Percentiles rank a stretch among this genome's conserved stretches.
These are phyloP conservation scores for Clathrus columnatus DNA, from an alignment of 768 basidiomycete genomes.

Conservation along the genomic window DNA sequence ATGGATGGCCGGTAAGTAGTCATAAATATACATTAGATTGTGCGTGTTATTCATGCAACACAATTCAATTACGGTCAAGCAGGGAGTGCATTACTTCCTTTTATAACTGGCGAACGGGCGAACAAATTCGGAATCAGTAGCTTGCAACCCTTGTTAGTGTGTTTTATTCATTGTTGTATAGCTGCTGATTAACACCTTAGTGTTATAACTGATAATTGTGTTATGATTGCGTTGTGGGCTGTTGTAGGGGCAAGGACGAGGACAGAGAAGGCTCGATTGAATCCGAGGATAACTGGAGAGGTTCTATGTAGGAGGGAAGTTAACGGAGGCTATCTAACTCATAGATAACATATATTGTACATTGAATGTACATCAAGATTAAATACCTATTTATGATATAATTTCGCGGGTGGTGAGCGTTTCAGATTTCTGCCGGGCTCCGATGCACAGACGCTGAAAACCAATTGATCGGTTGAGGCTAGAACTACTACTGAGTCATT, in stretches of 20 bases:
- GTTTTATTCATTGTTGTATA: too few relatives aligned
- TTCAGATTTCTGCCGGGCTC: too few relatives aligned
- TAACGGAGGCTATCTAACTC: too few relatives aligned
- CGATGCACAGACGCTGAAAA: too few relatives aligned
- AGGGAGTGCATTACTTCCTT: constrained; percentile 36
- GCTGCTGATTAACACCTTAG: constrained; percentile 21
- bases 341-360: too few relatives aligned
- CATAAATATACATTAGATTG: too few relatives aligned
- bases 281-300: background rate
- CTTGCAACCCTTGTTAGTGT: constrained; percentile 44
- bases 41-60: background rate
- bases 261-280: constrained; percentile 12
- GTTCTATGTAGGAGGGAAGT: too few relatives aligned
- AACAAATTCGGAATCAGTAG: constrained; percentile 33
- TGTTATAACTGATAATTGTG: constrained; percentile 51
- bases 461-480: too few relatives aligned
- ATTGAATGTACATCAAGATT: too few relatives aligned
- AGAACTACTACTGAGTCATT: too few relatives aligned
- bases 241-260: constrained; percentile 30
- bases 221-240: constrained; percentile 48
- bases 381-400: too few relatives aligned
- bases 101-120: constrained; percentile 39
- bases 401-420: too few relatives aligned
- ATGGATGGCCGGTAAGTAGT: constrained; percentile 3
- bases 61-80: background rate